Conservation (phyloP, 352 stramenopile genomes). For the Thraustochytrium sp. region DNA sequence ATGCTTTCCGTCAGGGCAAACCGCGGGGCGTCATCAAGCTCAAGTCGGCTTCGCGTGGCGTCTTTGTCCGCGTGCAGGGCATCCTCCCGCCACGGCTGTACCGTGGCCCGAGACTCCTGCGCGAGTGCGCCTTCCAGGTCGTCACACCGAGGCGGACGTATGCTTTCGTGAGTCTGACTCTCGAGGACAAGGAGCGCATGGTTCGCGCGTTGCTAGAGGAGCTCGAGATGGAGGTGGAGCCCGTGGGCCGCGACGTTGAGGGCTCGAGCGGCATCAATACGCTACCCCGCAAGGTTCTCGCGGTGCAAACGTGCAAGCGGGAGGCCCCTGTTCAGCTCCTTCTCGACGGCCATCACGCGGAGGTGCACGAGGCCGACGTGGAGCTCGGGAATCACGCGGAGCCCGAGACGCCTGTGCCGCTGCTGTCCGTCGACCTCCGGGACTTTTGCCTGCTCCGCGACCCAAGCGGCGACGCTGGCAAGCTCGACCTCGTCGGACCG, state of each 20-base stretch:
- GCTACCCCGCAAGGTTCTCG: background rate
- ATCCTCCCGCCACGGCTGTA: background rate
- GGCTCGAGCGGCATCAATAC: background rate
- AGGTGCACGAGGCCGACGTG: background rate
- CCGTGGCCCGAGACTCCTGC: background rate
- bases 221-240: background rate
- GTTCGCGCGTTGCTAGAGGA: background rate
- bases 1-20: background rate
- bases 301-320: background rate
- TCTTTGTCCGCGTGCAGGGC: background rate
- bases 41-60: background rate
- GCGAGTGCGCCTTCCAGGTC: conserved; percentile 33
- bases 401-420: background rate
- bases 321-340: background rate
- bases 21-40: conserved; percentile 17
- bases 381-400: background rate
- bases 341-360: too few species aligned
- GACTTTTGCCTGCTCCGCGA: background rate
- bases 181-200: conserved; percentile 19
- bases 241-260: background rate
- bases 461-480: too few species aligned
- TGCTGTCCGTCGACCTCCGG: conserved; percentile 14
- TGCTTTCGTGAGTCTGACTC: background rate
- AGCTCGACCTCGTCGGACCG: too few species aligned
- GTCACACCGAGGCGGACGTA: conserved; percentile 8